Evolutionary conservation across 164 flowering plant species (phyloP).

Genomic region (Piper betle): DNA sequence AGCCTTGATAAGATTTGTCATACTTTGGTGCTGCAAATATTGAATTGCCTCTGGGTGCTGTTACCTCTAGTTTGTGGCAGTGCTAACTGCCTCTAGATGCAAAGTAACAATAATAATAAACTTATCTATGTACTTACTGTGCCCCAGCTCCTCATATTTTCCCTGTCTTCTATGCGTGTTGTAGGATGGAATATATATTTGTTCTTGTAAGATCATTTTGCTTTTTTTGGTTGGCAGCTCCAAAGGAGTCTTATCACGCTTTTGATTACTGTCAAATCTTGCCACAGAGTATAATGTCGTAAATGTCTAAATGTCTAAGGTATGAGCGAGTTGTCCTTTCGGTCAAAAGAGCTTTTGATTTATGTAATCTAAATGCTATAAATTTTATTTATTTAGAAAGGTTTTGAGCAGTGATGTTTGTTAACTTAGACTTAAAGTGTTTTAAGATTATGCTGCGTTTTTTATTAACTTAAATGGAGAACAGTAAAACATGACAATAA

Average conservation of each 20-base stretch:
- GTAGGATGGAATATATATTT: neutral
- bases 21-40: too few relatives aligned
- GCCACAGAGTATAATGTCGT: neutral
- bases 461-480: too few relatives aligned
- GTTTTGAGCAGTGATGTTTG: neutral
- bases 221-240: neutral
- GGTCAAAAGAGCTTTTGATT: neutral
- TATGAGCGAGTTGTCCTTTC: neutral
- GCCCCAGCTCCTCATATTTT: neutral
- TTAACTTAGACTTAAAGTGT: neutral
- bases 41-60: neutral
- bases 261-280: neutral
- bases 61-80: neutral
- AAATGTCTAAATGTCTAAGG: neutral
- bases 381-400: neutral
- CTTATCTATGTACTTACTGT: neutral
- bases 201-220: neutral
- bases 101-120: neutral
- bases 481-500: too few relatives aligned
- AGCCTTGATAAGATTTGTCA: too few relatives aligned
- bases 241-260: conserved; percentile 3
- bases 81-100: neutral
- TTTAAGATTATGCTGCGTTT: too few relatives aligned
- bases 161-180: neutral
- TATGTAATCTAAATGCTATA: neutral